These are phyloP conservation scores for Phoma herbarum DNA, from an alignment of 2,329 filamentous ascomycete species.

Conservation along the genomic window DNA sequence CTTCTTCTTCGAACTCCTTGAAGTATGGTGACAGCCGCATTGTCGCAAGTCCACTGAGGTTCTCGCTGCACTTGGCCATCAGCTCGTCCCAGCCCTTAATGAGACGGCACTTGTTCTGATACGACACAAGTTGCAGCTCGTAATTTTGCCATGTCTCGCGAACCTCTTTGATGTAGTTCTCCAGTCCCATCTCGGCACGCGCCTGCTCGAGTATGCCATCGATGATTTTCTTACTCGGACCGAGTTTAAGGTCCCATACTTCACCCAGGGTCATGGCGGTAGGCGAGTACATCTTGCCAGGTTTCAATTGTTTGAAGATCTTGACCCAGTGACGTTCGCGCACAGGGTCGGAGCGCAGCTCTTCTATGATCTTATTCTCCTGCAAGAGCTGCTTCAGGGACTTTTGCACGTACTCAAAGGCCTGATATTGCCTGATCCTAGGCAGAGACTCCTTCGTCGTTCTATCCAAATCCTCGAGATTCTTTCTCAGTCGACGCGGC, in stretches of 20 bases:
- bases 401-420: slow-evolving; percentile 98
- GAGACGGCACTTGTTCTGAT: slow-evolving; percentile 96
- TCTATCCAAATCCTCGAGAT: slow-evolving; percentile 91
- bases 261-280: slow-evolving; percentile 97
- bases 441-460: slow-evolving; percentile 97
- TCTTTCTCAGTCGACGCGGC: slow-evolving; percentile 87
- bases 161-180: slow-evolving; percentile 96
- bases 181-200: slow-evolving; percentile 96
- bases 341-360: slow-evolving; percentile 96
- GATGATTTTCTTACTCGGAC: slow-evolving; percentile 85
- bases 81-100: slow-evolving; percentile 98
- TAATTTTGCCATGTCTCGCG: slow-evolving; percentile 98
- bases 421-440: slow-evolving; percentile 98
- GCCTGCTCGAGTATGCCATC: slow-evolving; percentile 94
- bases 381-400: slow-evolving; percentile 89
- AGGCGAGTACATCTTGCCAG: slow-evolving; percentile 91
- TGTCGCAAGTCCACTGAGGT: slow-evolving; percentile 94
- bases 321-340: slow-evolving; percentile 96
- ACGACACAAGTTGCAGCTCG: slow-evolving; percentile 90
- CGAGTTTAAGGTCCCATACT: slow-evolving; percentile 96
- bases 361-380: slow-evolving; percentile 85
- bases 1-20: slow-evolving; percentile 99
- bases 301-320: slow-evolving; percentile 95
- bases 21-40: slow-evolving; percentile 99
- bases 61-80: slow-evolving; percentile 98